phyloP scores from a whole-genome alignment of 208 protist genomes.

The Endotrypanum monterogeii region DNA sequence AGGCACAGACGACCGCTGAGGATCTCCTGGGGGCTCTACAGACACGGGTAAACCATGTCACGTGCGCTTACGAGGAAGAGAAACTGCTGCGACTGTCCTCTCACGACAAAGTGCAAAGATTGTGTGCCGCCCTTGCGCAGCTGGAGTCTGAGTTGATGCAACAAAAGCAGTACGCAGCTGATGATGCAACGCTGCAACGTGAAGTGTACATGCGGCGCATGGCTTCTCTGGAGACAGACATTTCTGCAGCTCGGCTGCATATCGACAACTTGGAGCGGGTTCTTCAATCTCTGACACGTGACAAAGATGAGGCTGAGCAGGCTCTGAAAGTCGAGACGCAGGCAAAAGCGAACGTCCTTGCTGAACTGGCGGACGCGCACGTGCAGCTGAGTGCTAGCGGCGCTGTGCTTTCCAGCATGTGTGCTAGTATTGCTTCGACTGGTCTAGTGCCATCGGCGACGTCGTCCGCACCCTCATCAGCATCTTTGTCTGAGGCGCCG shows the following conservation, averaged over 20 bases:
- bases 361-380: not conserved
- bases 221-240: conserved; percentile 4
- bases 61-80: conserved; percentile 8
- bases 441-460: not conserved
- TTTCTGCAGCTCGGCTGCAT: conserved; percentile 2
- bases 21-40: conserved; percentile 9
- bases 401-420: conserved; percentile 5
- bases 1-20: conserved; percentile 6
- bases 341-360: not conserved
- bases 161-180: conserved; percentile 4
- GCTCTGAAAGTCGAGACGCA: not conserved
- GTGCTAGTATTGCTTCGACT: conserved; percentile 4
- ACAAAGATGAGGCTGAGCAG: not conserved
- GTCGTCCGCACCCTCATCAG: not conserved
- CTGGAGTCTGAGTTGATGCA: conserved; percentile 1
- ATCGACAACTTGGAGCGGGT: not conserved
- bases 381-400: not conserved
- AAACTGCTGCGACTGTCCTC: conserved; percentile 1
- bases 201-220: not conserved
- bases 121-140: conserved; percentile 12
- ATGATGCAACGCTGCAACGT: not conserved
- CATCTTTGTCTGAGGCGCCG: not conserved
- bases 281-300: not conserved
- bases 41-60: conserved; percentile 7
- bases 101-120: conserved; percentile 3